Evolutionary conservation across 1,284 basidiomycete species (phyloP).

Genomic region (Mycosarcoma mackinlayi): DNA sequence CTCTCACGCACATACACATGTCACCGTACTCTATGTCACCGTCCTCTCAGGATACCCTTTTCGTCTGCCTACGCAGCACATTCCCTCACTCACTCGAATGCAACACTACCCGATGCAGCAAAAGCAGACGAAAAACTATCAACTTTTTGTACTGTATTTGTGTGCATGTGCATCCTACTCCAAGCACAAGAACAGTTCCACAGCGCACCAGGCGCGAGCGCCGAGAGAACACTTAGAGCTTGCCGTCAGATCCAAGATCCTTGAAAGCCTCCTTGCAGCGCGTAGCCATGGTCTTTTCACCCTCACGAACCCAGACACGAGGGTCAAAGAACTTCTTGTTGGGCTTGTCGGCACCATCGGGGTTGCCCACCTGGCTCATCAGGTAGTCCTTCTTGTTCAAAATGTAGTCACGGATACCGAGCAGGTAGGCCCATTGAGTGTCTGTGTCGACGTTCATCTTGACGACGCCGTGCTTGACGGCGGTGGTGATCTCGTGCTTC

Average conservation of each 20-base stretch:
- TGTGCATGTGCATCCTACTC: neutral
- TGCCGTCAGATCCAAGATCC: constrained; percentile 76
- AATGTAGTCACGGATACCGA: constrained; percentile 76
- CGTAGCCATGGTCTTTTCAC: constrained; percentile 89
- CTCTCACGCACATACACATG: neutral
- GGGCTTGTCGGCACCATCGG: constrained; percentile 67
- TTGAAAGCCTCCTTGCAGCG: constrained; percentile 92
- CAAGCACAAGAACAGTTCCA: too few species aligned
- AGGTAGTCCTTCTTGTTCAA: constrained; percentile 68
- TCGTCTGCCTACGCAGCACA: neutral
- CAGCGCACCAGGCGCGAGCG: too few species aligned
- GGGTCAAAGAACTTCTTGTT: constrained; percentile 69
- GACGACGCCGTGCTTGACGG: constrained; percentile 83
- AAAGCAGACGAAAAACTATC: constrained; percentile 1
- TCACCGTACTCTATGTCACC: too few species aligned
- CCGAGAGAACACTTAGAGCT: constrained; percentile 48
- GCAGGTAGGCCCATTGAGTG: constrained; percentile 91
- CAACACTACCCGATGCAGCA: too few species aligned
- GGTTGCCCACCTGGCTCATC: constrained; percentile 67
- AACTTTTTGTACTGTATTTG: constrained; percentile 1
- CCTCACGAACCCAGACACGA: constrained; percentile 97
- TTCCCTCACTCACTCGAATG: neutral
- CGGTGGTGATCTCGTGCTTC: constrained; percentile 94
- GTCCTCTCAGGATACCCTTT: constrained; percentile 1
- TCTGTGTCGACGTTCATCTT: constrained; percentile 72